phyloP scores from a whole-genome alignment of 148 eudicot genomes.

The Rheum nobile region DNA sequence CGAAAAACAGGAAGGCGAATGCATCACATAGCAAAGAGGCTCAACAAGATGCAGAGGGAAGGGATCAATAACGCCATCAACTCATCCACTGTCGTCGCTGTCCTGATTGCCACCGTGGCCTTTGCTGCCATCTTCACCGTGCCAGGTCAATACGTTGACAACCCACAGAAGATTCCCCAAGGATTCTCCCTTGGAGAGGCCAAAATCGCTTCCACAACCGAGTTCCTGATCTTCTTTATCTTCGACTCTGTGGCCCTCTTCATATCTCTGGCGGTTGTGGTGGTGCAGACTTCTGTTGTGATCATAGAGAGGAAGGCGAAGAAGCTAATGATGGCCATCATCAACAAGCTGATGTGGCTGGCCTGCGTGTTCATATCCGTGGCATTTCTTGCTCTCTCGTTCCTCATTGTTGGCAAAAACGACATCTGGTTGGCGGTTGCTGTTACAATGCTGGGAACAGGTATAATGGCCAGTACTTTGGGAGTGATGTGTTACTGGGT shows the following conservation, averaged over 20 bases:
- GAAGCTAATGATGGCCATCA: conserved; percentile 24
- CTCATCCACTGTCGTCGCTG: conserved; percentile 35
- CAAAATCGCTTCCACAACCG: conserved; percentile 16
- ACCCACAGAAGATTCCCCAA: conserved; percentile 1
- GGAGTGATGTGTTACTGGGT: conserved; percentile 33
- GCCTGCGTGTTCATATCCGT: conserved; percentile 30
- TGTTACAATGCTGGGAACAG: conserved; percentile 23
- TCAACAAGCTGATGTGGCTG: conserved; percentile 30
- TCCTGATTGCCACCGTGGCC: conserved; percentile 31
- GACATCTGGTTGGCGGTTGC: conserved; percentile 26
- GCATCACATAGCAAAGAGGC: conserved; percentile 21
- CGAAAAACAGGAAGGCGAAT: conserved; percentile 21
- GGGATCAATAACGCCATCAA: conserved; percentile 36
- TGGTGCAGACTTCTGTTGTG: conserved; percentile 32
- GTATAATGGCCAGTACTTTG: conserved; percentile 21
- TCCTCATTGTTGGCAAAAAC: conserved; percentile 20
- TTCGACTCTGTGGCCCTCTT: conserved; percentile 28
- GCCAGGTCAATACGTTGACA: conserved; percentile 25
- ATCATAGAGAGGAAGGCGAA: conserved; percentile 25
- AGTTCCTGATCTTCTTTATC: conserved; percentile 24
- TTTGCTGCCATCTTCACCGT: conserved; percentile 30
- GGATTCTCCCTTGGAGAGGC: conserved; percentile 24
- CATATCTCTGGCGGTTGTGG: conserved; percentile 32
- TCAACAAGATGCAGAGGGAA: conserved; percentile 29
- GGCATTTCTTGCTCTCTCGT: conserved; percentile 26